These are phyloP conservation scores for Otatea glauca DNA, from an alignment of 176 grass and related monocot species.

Conservation along the genomic window DNA sequence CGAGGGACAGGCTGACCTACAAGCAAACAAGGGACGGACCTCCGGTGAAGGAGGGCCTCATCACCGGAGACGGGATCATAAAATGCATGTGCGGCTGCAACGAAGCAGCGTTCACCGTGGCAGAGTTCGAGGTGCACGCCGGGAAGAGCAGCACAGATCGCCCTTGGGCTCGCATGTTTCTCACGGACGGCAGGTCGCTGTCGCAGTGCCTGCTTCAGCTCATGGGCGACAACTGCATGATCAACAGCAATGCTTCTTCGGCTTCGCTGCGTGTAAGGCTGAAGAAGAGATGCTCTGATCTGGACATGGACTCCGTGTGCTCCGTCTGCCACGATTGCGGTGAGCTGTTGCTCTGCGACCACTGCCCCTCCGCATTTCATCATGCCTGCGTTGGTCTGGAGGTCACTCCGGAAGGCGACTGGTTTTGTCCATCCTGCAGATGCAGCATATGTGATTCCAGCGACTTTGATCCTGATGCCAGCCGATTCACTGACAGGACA, in stretches of 20 bases:
- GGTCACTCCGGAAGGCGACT: constrained; percentile 43
- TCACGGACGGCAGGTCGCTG: constrained; percentile 63
- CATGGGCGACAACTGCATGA: constrained; percentile 18
- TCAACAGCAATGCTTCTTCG: background rate
- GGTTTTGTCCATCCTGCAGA: constrained; percentile 66
- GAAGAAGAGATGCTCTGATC: constrained; percentile 37
- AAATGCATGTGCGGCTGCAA: constrained; percentile 60
- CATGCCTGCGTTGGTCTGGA: constrained; percentile 57
- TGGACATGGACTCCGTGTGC: constrained; percentile 58
- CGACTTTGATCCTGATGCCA: constrained; percentile 37
- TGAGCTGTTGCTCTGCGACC: constrained; percentile 56
- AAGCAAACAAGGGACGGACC: background rate
- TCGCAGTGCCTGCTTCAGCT: constrained; percentile 56
- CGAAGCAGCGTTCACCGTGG: constrained; percentile 39
- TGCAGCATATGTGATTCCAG: constrained; percentile 53
- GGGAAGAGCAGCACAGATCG: background rate
- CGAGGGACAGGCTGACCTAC: constrained; percentile 53
- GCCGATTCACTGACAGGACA: constrained; percentile 22
- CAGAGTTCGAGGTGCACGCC: constrained; percentile 60
- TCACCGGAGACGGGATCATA: constrained; percentile 47
- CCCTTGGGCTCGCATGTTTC: constrained; percentile 39
- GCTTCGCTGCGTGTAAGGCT: constrained; percentile 10
- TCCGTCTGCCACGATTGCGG: constrained; percentile 60
- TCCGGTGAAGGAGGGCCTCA: constrained; percentile 38
- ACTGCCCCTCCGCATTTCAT: constrained; percentile 67